Base-by-base conservation (phyloP, 306 rosid genomes). In the Acmispon strigosus region DNA sequence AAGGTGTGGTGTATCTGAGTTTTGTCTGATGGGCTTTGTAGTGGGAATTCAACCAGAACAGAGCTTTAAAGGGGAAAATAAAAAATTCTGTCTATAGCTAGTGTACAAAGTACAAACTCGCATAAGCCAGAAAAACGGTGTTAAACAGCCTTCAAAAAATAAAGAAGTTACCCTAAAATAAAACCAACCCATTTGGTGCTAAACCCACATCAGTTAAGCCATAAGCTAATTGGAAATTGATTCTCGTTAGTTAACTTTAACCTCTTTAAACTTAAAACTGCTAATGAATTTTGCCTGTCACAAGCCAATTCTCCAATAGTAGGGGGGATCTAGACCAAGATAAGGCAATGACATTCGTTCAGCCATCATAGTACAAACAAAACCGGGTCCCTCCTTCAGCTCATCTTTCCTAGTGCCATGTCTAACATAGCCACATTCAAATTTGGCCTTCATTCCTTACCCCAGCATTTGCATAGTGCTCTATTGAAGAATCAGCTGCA, bases 401-500 rank as follows among this genome's bases (percentile, higher is more conserved):
- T n/a, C n/a, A n/a, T n/a, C n/a, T n/a, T n/a, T n/a, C n/a, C n/a
- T n/a, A n/a, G n/a, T n/a, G n/a, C n/a, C n/a, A n/a, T n/a, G n/a
- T n/a, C n/a, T n/a, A n/a, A 1, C 18, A 75, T 63, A 70, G 58
- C 62, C 36, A 41, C 62, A 41, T 47, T 20, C 60, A 62, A 1
- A 13, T 15, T 41, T 71, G 69, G 39, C 60, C 70, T 60, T 71
- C 75, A 48, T 20, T n/a, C n/a, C n/a, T n/a, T n/a, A n/a, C n/a
- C n/a, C 32, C 32, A 1, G 2, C 32, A 27, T 27, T 29, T 76
- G 59, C 56, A 58, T 39, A 22, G 73, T 53, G 66, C 72, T 78
- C 64, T 51, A 44, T 51, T 18, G 69, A 69, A 52, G 75, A 66
- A 83, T 72, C 84, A 79, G 74, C 68, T 70, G 58, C 62, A 72